These are phyloP conservation scores for Porphyrellus cyaneotinctus DNA, from an alignment of 768 basidiomycete genomes.

Conservation along the genomic window DNA sequence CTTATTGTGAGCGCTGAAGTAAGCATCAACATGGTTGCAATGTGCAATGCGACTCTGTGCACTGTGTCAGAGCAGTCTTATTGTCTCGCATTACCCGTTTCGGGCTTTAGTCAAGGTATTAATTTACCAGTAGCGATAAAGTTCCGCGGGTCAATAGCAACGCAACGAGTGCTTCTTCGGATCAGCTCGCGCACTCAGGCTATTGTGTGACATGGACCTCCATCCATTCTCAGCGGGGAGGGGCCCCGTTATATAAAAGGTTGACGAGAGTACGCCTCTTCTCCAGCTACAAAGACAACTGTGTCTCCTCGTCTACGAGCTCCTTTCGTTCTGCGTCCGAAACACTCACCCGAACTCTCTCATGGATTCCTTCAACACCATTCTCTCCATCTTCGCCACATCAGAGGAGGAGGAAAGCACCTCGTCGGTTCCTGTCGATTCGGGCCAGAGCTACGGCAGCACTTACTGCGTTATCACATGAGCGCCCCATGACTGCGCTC, in stretches of 20 bases:
- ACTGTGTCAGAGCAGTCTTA: conserved; percentile 6
- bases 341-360: not conserved
- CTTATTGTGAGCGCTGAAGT: conserved; percentile 17
- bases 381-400: conserved; percentile 14
- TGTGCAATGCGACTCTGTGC: too few species aligned
- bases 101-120: not conserved
- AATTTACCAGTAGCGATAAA: not conserved
- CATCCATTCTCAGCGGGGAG: conserved; percentile 1
- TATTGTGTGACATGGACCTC: not conserved
- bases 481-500: not conserved
- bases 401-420: conserved; percentile 3
- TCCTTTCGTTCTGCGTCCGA: not conserved
- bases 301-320: conserved; percentile 1
- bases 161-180: not conserved
- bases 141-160: not conserved
- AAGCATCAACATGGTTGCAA: not conserved
- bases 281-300: conserved; percentile 9
- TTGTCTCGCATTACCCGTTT: conserved; percentile 18
- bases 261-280: not conserved
- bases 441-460: not conserved
- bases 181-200: not conserved
- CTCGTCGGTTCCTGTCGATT: conserved; percentile 15
- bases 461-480: conserved; percentile 21
- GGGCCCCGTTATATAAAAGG: conserved; percentile 16
- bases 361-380: conserved; percentile 23